Conservation (phyloP, 306 rosid species). For the Urtica urens region DNA sequence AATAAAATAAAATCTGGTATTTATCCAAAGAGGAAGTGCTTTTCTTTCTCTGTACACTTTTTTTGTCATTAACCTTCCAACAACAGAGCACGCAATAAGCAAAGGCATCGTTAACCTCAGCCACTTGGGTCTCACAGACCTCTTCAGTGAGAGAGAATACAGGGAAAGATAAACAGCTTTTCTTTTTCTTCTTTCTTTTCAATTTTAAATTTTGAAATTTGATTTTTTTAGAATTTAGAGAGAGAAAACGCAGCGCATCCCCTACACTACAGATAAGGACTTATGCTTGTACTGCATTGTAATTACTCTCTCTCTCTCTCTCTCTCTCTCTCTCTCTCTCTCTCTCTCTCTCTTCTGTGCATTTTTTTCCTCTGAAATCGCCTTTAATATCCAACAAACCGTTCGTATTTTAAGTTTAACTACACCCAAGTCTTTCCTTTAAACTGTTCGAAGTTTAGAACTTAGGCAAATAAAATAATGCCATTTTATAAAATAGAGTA, state of each 20-base stretch:
- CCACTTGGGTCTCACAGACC: constrained; percentile 12
- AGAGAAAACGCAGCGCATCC: constrained; percentile 15
- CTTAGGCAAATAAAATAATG: too few relatives aligned
- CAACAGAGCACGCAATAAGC: constrained; percentile 1
- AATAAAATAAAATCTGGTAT: neutral
- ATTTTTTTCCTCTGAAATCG: constrained; percentile 18
- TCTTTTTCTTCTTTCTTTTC: neutral
- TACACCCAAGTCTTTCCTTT: neutral
- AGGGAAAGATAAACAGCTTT: constrained; percentile 6
- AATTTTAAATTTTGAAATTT: neutral
- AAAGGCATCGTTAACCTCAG: constrained; percentile 33
- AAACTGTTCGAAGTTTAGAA: too few relatives aligned
- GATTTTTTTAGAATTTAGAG: constrained; percentile 8
- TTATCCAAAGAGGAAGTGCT: constrained; percentile 1
- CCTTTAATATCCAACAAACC: constrained; percentile 26
- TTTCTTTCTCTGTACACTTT: neutral
- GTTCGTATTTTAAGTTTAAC: constrained; percentile 22
- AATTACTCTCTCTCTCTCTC: constrained; percentile 23
- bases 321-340: constrained; percentile 12
- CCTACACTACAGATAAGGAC: constrained; percentile 63
- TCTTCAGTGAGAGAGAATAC: constrained; percentile 9
- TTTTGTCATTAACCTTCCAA: neutral
- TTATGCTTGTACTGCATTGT: constrained; percentile 34
- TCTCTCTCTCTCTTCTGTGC: constrained; percentile 12
- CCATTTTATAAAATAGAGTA: neutral